These are phyloP conservation scores for Calonectria honghensis DNA, from an alignment of 2,329 filamentous ascomycete species.

Conservation along the genomic window DNA sequence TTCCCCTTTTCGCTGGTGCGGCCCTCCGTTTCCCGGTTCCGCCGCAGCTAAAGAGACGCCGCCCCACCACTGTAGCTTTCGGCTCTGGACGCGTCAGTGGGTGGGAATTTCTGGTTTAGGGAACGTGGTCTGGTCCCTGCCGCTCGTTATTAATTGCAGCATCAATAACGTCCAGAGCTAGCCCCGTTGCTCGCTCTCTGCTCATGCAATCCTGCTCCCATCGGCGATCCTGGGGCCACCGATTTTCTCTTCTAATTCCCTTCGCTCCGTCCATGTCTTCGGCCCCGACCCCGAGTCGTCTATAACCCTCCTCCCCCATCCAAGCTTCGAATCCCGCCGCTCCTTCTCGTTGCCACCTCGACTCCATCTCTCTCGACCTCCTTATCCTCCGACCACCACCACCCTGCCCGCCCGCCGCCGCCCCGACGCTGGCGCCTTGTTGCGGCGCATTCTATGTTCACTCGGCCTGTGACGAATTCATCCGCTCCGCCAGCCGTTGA, in stretches of 20 bases:
- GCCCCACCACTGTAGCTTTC: constrained; percentile 50
- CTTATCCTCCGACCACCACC: constrained; percentile 43
- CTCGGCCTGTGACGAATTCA: constrained; percentile 56
- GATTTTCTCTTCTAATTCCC: constrained; percentile 3
- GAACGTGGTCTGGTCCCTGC: constrained; percentile 57
- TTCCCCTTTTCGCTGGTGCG: constrained; percentile 39
- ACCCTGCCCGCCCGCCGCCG: constrained; percentile 48
- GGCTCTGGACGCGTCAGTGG: constrained; percentile 52
- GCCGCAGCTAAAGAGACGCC: constrained; percentile 38
- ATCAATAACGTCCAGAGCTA: constrained; percentile 33
- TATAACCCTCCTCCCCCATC: background rate
- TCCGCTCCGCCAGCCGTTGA: constrained; percentile 64
- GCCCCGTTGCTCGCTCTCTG: constrained; percentile 8
- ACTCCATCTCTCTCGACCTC: constrained; percentile 28
- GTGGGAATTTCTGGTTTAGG: constrained; percentile 49
- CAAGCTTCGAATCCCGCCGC: background rate
- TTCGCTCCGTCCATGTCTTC: constrained; percentile 12
- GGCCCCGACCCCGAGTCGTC: background rate
- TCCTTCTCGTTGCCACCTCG: background rate
- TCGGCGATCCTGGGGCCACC: constrained; percentile 14
- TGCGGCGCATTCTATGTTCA: constrained; percentile 54
- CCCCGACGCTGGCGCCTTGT: constrained; percentile 48
- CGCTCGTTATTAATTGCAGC: constrained; percentile 55
- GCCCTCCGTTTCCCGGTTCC: constrained; percentile 25
- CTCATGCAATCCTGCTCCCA: constrained; percentile 32